Base-by-base conservation (phyloP, 2,329 filamentous ascomycete species). In the Pseudocercospora eumusae region DNA sequence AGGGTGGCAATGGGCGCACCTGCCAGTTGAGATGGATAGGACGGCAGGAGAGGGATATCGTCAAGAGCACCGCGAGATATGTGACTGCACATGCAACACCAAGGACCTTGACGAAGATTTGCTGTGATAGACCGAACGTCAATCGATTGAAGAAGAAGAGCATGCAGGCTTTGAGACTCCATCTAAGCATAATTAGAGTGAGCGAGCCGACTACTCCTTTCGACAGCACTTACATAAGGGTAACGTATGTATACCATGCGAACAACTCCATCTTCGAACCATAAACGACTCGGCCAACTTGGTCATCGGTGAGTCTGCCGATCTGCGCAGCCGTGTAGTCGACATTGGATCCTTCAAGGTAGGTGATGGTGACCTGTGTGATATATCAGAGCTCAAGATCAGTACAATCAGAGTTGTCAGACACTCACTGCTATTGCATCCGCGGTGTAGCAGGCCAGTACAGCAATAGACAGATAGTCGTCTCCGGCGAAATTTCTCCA, bases 191-290 rank as follows among this genome's bases (percentile, higher is more conserved):
- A 0, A 10, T 52, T 21, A 52, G 47, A 25, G 7, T 6, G 15
- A 21, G 77, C 66, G 0, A 74, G 11, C 11, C 36, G n/a, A 13
- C 45, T 3, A 55, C 10, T 20, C 11, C n/a, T 10, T 18, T 10
- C 9, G 13, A 18, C 20, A 8, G 13, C 11, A 28, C 53, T 62
- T 49, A 67, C 58, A 66, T 63, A 6, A 66, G 58, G 1, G 59
- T 59, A 1, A 53, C 63, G 44, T 69, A 68, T 40, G 63, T 63
- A 25, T 69, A 80, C 78, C 78, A 79, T 0, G 77, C 78, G 0
- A 73, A 60, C 10, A 79, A 66, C 53, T 80, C 68, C 5, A 77
- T 66, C 20, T 76, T 77, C 0, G 75, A 78, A 1, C 77, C 77
- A n/a, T 67, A 59, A 0, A 59, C 61, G 15, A 76, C 69, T 2